Conservation (phyloP, 148 eudicot genomes). For the Amaranthus palmeri region DNA sequence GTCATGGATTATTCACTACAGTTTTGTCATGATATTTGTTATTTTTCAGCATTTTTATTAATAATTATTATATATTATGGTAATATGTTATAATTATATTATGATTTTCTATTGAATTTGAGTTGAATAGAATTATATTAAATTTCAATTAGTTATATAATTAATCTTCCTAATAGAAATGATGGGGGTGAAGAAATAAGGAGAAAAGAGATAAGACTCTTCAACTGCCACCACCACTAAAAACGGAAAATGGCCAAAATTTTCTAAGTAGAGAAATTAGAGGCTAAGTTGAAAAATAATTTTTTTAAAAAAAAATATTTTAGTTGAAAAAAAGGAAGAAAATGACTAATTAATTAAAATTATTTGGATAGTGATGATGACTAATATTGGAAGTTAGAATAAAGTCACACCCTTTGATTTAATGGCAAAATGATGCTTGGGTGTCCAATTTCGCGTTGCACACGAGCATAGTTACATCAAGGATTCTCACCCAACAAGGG, state of each 20-base stretch:
- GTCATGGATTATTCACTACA: too few species aligned
- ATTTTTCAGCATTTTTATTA: too few species aligned
- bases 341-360: background rate
- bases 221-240: slow-evolving; percentile 35
- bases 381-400: background rate
- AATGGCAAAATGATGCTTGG: background rate
- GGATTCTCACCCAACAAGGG: slow-evolving; percentile 27
- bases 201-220: slow-evolving; percentile 1
- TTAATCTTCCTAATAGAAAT: background rate
- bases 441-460: slow-evolving; percentile 19
- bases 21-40: too few species aligned
- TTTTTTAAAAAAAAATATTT: background rate
- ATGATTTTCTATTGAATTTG: too few species aligned
- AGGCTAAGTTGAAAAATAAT: slow-evolving; percentile 1
- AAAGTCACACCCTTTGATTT: slow-evolving; percentile 14
- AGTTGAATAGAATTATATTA: too few species aligned
- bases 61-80: too few species aligned
- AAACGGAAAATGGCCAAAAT: slow-evolving; percentile 1
- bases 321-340: too few species aligned
- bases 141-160: too few species aligned
- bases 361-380: background rate
- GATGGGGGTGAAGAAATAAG: slow-evolving; percentile 9
- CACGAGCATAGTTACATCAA: slow-evolving; percentile 31
- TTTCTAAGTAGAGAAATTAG: slow-evolving; percentile 22
- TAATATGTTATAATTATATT: too few species aligned